Evolutionary conservation across 2,329 filamentous ascomycete species (phyloP).

Genomic region (Fusarium solani-melongenae): DNA sequence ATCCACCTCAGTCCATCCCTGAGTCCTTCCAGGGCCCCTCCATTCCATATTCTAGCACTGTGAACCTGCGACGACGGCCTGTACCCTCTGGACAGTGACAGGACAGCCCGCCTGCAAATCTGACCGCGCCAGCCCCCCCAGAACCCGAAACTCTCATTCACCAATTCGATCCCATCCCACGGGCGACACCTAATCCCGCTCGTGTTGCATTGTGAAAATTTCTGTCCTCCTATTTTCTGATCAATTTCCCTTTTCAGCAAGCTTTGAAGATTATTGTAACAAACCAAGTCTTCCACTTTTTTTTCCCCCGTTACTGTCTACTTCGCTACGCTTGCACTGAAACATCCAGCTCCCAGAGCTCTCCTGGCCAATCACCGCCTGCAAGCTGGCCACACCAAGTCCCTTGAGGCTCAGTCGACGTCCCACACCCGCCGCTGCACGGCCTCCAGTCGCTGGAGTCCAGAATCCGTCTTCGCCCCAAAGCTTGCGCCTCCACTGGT

Average conservation of each 20-base stretch:
- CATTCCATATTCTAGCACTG: constrained; percentile 21
- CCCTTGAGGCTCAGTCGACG: constrained; percentile 41
- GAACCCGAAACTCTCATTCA: background rate
- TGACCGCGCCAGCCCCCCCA: constrained; percentile 27
- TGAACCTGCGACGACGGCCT: constrained; percentile 11
- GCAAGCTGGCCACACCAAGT: constrained; percentile 43
- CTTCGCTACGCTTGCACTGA: background rate
- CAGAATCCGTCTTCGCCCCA: constrained; percentile 6
- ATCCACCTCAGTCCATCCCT: constrained; percentile 7
- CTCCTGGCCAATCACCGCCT: constrained; percentile 36
- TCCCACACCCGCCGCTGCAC: constrained; percentile 30
- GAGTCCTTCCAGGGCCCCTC: background rate
- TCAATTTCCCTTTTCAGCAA: background rate
- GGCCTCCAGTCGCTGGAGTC: constrained; percentile 31
- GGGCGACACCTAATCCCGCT: background rate
- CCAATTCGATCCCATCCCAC: background rate
- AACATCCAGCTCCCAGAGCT: constrained; percentile 19
- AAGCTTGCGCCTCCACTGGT: constrained; percentile 13
- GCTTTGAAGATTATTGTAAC: background rate
- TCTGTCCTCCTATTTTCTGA: background rate
- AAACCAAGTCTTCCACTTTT: background rate
- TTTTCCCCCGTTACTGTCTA: no score
- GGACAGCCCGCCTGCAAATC: constrained; percentile 8
- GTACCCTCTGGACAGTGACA: background rate
- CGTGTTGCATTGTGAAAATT: constrained; percentile 10